These are phyloP conservation scores for Aspergillus ostianus DNA, from an alignment of 495 filamentous ascomycete genomes.

Conservation along the genomic window DNA sequence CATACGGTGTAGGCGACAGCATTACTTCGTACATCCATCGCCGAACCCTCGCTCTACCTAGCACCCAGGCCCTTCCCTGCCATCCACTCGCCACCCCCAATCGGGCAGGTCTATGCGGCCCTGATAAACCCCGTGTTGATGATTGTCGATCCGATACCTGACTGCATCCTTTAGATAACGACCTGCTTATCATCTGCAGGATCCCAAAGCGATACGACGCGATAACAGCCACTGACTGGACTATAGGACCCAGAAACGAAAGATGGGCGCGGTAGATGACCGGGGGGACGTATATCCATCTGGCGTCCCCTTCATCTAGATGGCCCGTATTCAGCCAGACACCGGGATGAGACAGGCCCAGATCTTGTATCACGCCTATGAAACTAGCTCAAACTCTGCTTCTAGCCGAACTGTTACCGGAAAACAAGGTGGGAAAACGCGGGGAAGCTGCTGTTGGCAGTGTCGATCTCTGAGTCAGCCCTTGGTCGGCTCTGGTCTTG, in stretches of 20 bases:
- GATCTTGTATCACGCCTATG: not conserved
- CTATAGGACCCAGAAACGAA: not conserved
- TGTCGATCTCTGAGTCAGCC: not conserved
- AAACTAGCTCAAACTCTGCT: no score
- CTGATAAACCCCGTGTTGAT: slow-evolving; percentile 3
- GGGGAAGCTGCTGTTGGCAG: not conserved
- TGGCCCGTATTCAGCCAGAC: no score
- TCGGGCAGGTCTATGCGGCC: slow-evolving; percentile 7
- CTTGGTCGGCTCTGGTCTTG: not conserved
- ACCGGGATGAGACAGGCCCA: not conserved
- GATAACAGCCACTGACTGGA: not conserved
- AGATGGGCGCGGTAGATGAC: not conserved
- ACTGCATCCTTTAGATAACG: not conserved
- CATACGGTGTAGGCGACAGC: not conserved
- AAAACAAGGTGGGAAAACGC: not conserved
- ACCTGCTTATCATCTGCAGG: not conserved
- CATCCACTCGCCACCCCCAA: not conserved
- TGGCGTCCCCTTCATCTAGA: not conserved
- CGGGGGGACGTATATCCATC: no score
- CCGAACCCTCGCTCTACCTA: no score
- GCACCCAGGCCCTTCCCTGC: not conserved
- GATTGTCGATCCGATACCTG: not conserved
- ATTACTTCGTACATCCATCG: no score
- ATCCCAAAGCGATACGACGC: not conserved
- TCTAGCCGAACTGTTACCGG: not conserved